These are phyloP conservation scores for Jatropha podagrica DNA, from an alignment of 441 rosid species.

Conservation along the genomic window DNA sequence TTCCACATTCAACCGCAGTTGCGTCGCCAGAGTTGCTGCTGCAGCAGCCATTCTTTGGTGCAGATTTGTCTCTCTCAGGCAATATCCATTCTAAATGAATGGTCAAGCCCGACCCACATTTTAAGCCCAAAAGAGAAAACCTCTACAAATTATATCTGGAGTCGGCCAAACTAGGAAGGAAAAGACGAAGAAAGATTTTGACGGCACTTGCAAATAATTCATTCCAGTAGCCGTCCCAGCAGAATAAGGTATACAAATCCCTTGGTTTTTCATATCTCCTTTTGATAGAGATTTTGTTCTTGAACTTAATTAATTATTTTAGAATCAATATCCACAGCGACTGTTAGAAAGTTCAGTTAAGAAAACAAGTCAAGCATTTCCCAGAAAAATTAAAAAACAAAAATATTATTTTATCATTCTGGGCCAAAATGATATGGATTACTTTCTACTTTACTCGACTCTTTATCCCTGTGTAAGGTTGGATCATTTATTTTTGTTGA, in stretches of 20 bases:
- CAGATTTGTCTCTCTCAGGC: too few species aligned
- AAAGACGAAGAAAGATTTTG: background rate
- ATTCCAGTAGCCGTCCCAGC: background rate
- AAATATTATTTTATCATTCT: background rate
- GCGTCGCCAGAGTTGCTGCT: background rate
- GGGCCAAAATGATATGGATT: background rate
- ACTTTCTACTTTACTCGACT: background rate
- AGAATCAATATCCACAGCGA: background rate
- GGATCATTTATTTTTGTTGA: too few species aligned
- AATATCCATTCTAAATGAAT: background rate
- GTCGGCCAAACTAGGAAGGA: too few species aligned
- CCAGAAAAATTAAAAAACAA: background rate
- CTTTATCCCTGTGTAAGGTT: too few species aligned
- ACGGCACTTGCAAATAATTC: background rate
- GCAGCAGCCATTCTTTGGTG: background rate
- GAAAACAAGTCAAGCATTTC: background rate
- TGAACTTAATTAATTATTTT: background rate
- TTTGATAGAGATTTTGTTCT: background rate
- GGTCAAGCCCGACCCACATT: background rate
- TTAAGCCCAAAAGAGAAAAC: background rate
- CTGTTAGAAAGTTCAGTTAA: background rate
- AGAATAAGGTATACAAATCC: background rate
- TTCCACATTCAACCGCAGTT: slow-evolving; percentile 22
- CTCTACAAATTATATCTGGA: background rate
- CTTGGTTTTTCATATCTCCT: background rate